Evolutionary conservation across 441 rosid species (phyloP).

Genomic region (Bruguiera hainesii): DNA sequence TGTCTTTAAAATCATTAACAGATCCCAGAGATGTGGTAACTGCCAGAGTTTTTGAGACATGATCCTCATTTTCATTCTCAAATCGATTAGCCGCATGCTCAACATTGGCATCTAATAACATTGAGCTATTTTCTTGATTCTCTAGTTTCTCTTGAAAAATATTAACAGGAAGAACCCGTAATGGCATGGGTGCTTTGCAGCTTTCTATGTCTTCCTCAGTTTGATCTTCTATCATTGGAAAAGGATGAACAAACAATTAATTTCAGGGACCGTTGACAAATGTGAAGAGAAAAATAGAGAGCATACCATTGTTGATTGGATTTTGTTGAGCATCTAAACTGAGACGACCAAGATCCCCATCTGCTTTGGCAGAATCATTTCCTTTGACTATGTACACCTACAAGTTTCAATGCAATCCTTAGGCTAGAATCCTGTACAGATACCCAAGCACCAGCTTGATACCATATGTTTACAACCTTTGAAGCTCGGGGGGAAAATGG

Average conservation of each 20-base stretch:
- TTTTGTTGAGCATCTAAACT: constrained; percentile 28
- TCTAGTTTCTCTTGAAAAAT: constrained; percentile 17
- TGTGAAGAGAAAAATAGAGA: constrained; percentile 1
- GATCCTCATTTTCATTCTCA: constrained; percentile 20
- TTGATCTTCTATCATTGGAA: constrained; percentile 9
- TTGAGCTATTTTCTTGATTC: constrained; percentile 25
- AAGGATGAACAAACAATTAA: constrained; percentile 16
- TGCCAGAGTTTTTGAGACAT: constrained; percentile 16
- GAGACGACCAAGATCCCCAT: constrained; percentile 8
- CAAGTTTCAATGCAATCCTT: constrained; percentile 9
- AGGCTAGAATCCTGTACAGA: constrained; percentile 7
- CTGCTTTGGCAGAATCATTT: constrained; percentile 14
- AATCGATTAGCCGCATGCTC: constrained; percentile 20
- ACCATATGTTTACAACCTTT: neutral
- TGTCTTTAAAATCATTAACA: constrained; percentile 22
- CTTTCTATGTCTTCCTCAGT: constrained; percentile 14
- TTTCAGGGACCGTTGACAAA: constrained; percentile 5
- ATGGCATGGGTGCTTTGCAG: constrained; percentile 13
- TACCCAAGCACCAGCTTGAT: constrained; percentile 5
- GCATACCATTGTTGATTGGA: constrained; percentile 24
- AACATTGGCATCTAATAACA: constrained; percentile 15
- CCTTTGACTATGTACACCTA: constrained; percentile 48
- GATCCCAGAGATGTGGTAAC: constrained; percentile 23
- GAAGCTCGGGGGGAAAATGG: neutral
- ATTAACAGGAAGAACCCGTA: constrained; percentile 19